phyloP scores from a whole-genome alignment of 192 early-diverging fungal species.

The Backusella liffmaniae region DNA sequence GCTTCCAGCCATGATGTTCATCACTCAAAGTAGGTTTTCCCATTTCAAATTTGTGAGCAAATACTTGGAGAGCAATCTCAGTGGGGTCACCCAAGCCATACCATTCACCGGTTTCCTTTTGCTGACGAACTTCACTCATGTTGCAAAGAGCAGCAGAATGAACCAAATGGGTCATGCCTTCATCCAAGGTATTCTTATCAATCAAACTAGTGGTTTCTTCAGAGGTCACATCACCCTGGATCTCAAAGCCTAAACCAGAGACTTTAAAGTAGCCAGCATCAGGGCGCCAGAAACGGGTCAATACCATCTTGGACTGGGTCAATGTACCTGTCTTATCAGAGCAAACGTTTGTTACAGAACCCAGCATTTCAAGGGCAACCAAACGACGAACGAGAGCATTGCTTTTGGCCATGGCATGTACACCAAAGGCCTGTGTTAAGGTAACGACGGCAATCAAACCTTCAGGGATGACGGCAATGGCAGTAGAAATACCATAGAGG shows the following conservation, averaged over 20 bases:
- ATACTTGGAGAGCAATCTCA: slow-evolving; percentile 84
- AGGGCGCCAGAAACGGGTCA: slow-evolving; percentile 83
- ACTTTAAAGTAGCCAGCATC: slow-evolving; percentile 68
- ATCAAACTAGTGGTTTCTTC: slow-evolving; percentile 1
- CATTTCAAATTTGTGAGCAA: slow-evolving; percentile 76
- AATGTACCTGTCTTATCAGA: slow-evolving; percentile 95
- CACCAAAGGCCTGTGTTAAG: slow-evolving; percentile 91
- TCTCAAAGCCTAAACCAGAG: slow-evolving; percentile 61
- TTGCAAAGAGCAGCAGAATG: slow-evolving; percentile 80
- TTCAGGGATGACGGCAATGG: slow-evolving; percentile 96
- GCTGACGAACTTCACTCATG: slow-evolving; percentile 75
- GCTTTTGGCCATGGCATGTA: slow-evolving; percentile 79
- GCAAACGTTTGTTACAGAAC: slow-evolving; percentile 92
- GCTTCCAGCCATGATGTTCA: slow-evolving; percentile 31
- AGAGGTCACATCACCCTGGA: slow-evolving; percentile 48
- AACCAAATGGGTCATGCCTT: slow-evolving; percentile 43
- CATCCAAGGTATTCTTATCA: slow-evolving; percentile 15
- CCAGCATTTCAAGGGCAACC: slow-evolving; percentile 86
- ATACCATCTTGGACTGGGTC: slow-evolving; percentile 95
- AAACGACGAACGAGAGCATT: slow-evolving; percentile 90
- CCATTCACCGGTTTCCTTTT: slow-evolving; percentile 19
- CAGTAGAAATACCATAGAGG: slow-evolving; percentile 80
- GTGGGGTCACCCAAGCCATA: slow-evolving; percentile 75
- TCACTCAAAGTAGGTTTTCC: slow-evolving; percentile 62
- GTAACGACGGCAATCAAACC: slow-evolving; percentile 94